Percentiles rank a stretch among this genome's conserved stretches.
phyloP scores from a whole-genome alignment of 78 protist genomes.

The Dictyostelium intermedium region DNA sequence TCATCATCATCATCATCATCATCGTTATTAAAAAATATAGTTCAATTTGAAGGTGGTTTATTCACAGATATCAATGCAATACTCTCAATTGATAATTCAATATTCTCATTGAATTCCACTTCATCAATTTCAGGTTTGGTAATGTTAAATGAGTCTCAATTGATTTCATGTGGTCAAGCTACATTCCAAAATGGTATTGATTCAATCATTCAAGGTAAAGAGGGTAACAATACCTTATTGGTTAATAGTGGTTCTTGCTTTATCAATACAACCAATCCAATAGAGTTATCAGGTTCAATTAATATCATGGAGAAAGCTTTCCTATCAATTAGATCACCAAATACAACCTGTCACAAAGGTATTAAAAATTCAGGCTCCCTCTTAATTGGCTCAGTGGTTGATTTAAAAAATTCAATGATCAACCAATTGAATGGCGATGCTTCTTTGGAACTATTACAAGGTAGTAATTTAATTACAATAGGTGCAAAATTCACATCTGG shows the following conservation, averaged over 20 bases:
- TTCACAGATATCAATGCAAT: neutral
- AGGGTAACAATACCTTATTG: neutral
- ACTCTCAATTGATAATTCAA: neutral
- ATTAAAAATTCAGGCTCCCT: conserved; percentile 2
- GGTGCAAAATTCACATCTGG: neutral
- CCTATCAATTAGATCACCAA: neutral
- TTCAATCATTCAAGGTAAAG: neutral
- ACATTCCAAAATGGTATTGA: neutral
- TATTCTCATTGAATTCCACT: neutral
- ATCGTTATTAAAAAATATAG: neutral
- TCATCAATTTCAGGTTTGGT: neutral
- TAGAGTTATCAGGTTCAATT: neutral
- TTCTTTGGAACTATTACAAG: neutral
- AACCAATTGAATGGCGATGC: neutral
- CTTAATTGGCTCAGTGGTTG: neutral
- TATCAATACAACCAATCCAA: neutral
- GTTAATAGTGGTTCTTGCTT: neutral
- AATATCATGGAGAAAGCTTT: neutral
- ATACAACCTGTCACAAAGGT: neutral
- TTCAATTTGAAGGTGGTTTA: neutral
- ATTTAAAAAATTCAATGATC: neutral
- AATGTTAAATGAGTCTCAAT: neutral
- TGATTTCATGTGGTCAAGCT: neutral
- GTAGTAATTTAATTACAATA: neutral
- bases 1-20: too few relatives aligned